Conservation (phyloP, 1,284 basidiomycete genomes). For the Ganoderma leucocontextum region DNA sequence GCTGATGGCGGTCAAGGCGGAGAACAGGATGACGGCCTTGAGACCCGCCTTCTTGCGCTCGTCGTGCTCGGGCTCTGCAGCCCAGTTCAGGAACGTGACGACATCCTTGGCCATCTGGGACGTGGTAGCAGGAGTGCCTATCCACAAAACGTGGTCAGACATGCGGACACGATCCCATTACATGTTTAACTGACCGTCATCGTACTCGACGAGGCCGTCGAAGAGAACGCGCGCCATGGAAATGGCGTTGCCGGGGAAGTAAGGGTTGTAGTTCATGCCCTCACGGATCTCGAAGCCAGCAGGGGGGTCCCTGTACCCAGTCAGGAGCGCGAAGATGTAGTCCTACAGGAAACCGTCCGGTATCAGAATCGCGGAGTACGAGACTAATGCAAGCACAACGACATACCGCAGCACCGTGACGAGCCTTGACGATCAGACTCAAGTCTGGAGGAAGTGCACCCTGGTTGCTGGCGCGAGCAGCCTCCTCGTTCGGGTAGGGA, state of each 20-base stretch:
- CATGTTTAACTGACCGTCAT: slow-evolving; percentile 71
- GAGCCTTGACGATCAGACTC: slow-evolving; percentile 97
- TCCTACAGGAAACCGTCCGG: slow-evolving; percentile 62
- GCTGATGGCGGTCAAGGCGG: slow-evolving; percentile 81
- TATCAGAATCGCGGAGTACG: slow-evolving; percentile 13
- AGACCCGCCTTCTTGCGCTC: slow-evolving; percentile 96
- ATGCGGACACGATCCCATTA: neutral
- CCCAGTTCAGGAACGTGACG: slow-evolving; percentile 93
- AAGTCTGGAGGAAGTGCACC: slow-evolving; percentile 98
- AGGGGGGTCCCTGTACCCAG: slow-evolving; percentile 97
- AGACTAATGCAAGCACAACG: slow-evolving; percentile 5
- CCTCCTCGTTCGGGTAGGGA: slow-evolving; percentile 98
- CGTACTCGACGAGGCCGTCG: slow-evolving; percentile 95
- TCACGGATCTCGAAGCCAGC: slow-evolving; percentile 97
- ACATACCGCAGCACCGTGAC: slow-evolving; percentile 93
- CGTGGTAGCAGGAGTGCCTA: slow-evolving; percentile 94
- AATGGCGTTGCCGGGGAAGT: slow-evolving; percentile 97
- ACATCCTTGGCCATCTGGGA: slow-evolving; percentile 99
- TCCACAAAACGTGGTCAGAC: slow-evolving; percentile 7
- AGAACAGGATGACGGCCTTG: slow-evolving; percentile 92
- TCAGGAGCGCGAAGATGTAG: slow-evolving; percentile 97
- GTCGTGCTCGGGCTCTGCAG: slow-evolving; percentile 97
- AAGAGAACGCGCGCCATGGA: slow-evolving; percentile 98
- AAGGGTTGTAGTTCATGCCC: slow-evolving; percentile 98
- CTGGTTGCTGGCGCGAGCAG: slow-evolving; percentile 92